Evolutionary conservation across 768 basidiomycete species (phyloP).

Genomic region (Lyophyllum atratum): DNA sequence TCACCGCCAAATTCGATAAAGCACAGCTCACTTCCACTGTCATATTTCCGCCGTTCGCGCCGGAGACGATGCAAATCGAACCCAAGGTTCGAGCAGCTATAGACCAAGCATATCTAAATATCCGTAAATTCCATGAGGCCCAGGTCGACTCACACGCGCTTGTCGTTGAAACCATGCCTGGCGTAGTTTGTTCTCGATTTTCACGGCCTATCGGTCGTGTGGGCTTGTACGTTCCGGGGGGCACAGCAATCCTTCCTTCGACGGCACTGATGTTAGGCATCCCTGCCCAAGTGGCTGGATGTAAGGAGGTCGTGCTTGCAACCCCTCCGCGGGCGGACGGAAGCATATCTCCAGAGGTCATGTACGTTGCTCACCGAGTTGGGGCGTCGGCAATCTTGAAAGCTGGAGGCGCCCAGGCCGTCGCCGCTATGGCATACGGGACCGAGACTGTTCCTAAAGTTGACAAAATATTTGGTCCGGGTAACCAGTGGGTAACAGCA

Average conservation of each 20-base stretch:
- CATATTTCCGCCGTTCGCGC: conserved; percentile 76
- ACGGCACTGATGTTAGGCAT: conserved; percentile 98
- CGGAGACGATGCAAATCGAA: conserved; percentile 62
- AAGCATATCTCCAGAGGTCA: conserved; percentile 92
- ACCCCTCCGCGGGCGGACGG: conserved; percentile 96
- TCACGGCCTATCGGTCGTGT: conserved; percentile 94
- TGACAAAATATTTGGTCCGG: conserved; percentile 99
- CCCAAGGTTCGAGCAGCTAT: conserved; percentile 77
- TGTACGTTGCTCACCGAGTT: conserved; percentile 92
- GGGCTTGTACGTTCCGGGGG: conserved; percentile 96
- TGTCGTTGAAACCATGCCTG: conserved; percentile 95
- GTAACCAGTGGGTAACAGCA: conserved; percentile 99
- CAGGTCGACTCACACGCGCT: conserved; percentile 74
- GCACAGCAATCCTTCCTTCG: conserved; percentile 93
- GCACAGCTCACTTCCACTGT: conserved; percentile 69
- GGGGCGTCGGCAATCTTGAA: conserved; percentile 90
- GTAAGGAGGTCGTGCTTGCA: conserved; percentile 88
- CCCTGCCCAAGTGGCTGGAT: conserved; percentile 96
- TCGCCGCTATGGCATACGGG: conserved; percentile 96
- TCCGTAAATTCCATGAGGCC: conserved; percentile 88
- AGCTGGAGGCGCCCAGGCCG: conserved; percentile 95
- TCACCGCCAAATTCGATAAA: conserved; percentile 94
- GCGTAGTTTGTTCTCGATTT: conserved; percentile 94
- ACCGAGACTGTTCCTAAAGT: conserved; percentile 95
- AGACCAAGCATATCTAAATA: conserved; percentile 88